Base-by-base conservation (phyloP, 2,329 filamentous ascomycete genomes). In the Verruconis gallopava region DNA sequence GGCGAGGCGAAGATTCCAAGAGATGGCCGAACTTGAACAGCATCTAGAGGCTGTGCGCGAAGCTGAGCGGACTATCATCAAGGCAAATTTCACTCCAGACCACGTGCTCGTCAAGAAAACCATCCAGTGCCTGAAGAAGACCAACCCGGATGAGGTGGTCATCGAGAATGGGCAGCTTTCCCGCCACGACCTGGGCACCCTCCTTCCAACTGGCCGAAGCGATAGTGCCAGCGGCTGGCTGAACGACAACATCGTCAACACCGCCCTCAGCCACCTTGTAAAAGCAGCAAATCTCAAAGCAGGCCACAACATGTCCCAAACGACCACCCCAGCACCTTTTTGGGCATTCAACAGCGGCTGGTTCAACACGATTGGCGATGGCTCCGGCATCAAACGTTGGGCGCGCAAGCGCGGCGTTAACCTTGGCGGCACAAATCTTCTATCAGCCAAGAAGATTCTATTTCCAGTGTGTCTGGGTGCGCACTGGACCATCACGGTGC, bases 181-280 rank as follows among this genome's bases (percentile, higher is more conserved):
- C 1, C 55, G 63, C 2, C 71, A 74, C 40, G 79, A 84, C 53
- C 79, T 85, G 50, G 64, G 61, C n/a, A 79, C 70, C 37, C 60
- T 86, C 3, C 45, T 66, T 3, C 56, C 59, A 3, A 28, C 28
- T 3, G 44, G 48, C 13, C 57, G 58, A 49, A 55, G 53, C 21
- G 57, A 57, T 33, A 47, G 49, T 5, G 65, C 79, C 13, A 64
- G 65, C 14, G 56, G 63, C 5, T 89, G 82, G 82, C 68, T 89
- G 4, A 86, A 88, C 48, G 83, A 88, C 55, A 78, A 83, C 50
- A 73, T 81, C 39, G 73, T 89, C 50, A 83, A 85, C 50, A 73
- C 73, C 12, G 73, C 74, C 37, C 66, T 85, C 19, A 60, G 69
- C 20, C 72, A 75, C 53, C 61, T 85, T 12, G 75, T 77, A 37